Base-by-base conservation (phyloP, 495 filamentous ascomycete genomes). In the Penicillium tannophilum region DNA sequence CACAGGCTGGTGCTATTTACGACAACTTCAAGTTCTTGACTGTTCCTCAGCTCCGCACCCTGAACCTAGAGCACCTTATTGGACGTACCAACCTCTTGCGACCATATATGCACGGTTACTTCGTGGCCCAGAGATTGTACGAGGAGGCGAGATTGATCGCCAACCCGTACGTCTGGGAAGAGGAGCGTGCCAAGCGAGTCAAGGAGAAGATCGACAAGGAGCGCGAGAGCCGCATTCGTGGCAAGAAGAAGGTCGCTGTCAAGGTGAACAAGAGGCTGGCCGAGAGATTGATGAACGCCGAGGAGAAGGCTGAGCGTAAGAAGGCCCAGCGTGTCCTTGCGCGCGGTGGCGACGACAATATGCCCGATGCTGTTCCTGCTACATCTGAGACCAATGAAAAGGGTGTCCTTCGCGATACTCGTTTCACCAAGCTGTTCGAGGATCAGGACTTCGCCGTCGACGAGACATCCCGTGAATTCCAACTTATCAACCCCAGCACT, bases 11-110 rank as follows among this genome's bases (percentile, higher is more conserved):
- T 35, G 86, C 92, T 60, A 88, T 96, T 14, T 99, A 97, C 77
- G 95, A 98, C 72, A 97, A 98, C 72, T 98, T 90, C 84, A 97
- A 97, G 71, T 98, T 99, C 85, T 79, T 99, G 55, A 96, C 93
- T 6, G 69, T 89, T 51, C 84, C 89, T 33, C 90, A 98, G 74
- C 82, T 98, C 28, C 85, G 86, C 54, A 80, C 82, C 0, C 83
- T 97, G 56, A 94, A 88, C 65, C 73, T 97, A 44, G 90, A 90
- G 35, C 93, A 97, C 70, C 79, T 97, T 33, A 82, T 97, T 45
- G 93, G 92, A 52, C 88, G 89, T 53, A 94, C 90, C 49, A 91
- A 88, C 66, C 77, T 97, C 11, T 74, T 99, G 45, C 83, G 92
- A 31, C 93, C 95, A 46, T 98, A 97, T 67, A 97, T 98, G 95